Evolutionary conservation across 2,329 filamentous ascomycete genomes (phyloP), one percentile per base, ranked within the genome.

Genomic region (Pseudogymnoascus sp.): DNA sequence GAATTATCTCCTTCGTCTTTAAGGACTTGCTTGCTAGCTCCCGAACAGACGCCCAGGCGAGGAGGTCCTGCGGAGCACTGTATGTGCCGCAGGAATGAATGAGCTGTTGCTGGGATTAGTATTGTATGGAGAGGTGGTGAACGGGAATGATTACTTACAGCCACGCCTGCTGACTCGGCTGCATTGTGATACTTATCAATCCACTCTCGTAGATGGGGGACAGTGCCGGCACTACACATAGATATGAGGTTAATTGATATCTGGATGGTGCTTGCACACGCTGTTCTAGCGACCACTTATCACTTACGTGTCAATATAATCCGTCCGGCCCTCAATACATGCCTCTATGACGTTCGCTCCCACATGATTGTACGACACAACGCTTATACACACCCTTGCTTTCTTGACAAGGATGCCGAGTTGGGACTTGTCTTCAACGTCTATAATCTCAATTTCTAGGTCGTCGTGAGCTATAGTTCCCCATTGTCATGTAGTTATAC

Each of bases 381-480:
- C 64, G 44, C 68, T 70, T 9, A 87, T 79, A 35, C 87, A 72
- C 60, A 84, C 71, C 64, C 76, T 81, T 1, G 85, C 80, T 70
- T 85, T 87, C 70, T 80, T 79, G 28, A 80, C 81, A 57, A 88
- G 75, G 1, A 73, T 70, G 17, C 72, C 70, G n/a, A 87, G 69
- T 6, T 82, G 78, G 5, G 70, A 69, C 13, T 19, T 53, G 23
- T 80, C 76, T 61, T 79, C 74, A 7, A 84, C 73, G 63, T 74
- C 75, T 67, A 78, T 81, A 23, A 83, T 72, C 68, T 87, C 84
- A 60, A 87, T 80, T 31, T 69, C 82, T 81, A 69, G 60, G 21
- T 50, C 63, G 19, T 63, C 4, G 26, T 53, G 31, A 53, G 47
- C n/a, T 53, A 53, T 17, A 53, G 9, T 10, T 11, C 26, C 7